Evolutionary conservation across 208 protist genomes (phyloP).

Genomic region (Angomonas ambiguus): DNA sequence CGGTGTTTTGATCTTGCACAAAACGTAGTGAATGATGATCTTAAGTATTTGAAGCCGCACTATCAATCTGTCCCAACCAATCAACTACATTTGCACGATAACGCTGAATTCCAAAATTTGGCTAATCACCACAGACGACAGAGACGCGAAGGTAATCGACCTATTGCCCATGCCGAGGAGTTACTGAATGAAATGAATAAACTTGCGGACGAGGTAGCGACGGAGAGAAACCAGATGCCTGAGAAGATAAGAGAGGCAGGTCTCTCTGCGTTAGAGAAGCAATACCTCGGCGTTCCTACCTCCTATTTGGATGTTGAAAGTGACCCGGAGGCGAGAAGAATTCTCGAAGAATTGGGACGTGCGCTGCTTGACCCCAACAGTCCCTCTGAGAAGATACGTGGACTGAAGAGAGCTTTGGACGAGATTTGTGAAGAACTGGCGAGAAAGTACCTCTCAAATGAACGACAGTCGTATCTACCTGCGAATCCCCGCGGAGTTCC

Average conservation of each 20-base stretch:
- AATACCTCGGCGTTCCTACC: neutral
- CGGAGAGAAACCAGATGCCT: conserved; percentile 8
- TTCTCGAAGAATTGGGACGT: neutral
- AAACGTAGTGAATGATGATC: conserved; percentile 13
- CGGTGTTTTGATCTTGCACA: neutral
- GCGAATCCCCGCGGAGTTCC: conserved; percentile 33
- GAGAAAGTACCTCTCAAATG: conserved; percentile 15
- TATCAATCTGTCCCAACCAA: conserved; percentile 31
- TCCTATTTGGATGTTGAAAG: neutral
- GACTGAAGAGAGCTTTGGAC: conserved; percentile 1
- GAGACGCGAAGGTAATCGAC: conserved; percentile 12
- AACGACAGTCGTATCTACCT: conserved; percentile 23
- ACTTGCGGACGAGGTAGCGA: conserved; percentile 31
- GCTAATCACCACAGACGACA: conserved; percentile 20
- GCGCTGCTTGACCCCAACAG: neutral
- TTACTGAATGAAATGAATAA: conserved; percentile 24
- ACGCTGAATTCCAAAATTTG: conserved; percentile 24
- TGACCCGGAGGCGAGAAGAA: neutral
- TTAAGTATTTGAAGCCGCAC: conserved; percentile 7
- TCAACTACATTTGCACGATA: conserved; percentile 17
- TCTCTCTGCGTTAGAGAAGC: neutral
- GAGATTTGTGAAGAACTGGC: conserved; percentile 27
- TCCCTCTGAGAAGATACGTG: neutral
- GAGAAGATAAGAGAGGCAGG: conserved; percentile 6
- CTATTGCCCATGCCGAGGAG: conserved; percentile 14